These are phyloP conservation scores for Lotus japonicus DNA, from an alignment of 306 rosid genomes.

Conservation along the genomic window DNA sequence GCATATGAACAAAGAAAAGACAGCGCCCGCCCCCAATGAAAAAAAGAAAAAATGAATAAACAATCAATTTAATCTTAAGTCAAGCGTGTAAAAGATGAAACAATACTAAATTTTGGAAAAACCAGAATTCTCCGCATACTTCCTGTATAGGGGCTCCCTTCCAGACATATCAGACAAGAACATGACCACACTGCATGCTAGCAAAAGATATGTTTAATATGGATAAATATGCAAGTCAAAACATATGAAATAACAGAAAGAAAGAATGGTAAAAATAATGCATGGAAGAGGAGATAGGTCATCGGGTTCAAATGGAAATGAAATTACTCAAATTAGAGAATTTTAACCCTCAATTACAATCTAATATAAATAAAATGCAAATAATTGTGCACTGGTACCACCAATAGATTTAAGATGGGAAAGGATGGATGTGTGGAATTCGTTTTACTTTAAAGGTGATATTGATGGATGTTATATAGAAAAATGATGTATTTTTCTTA, in stretches of 20 bases:
- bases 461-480: not conserved
- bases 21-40: not conserved
- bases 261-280: not conserved
- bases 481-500: not conserved
- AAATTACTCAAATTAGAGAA: not conserved
- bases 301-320: not conserved
- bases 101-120: not conserved
- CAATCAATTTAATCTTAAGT: conserved; percentile 14
- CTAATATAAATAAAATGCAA: not conserved
- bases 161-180: conserved; percentile 98
- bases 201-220: conserved; percentile 49
- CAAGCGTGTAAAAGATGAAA: not conserved
- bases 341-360: conserved; percentile 2
- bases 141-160: conserved; percentile 90
- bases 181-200: conserved; percentile 91
- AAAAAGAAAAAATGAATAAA: not conserved
- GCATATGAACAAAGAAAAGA: conserved; percentile 7
- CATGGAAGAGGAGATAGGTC: conserved; percentile 4
- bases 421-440: not conserved
- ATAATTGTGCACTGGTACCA: not conserved
- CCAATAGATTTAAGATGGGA: not conserved
- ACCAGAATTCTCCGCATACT: conserved; percentile 42
- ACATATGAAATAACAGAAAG: not conserved
- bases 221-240: conserved; percentile 10
- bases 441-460: not conserved